Evolutionary conservation across 202 grass and related monocot species (phyloP).

Genomic region (Carex arenaria): DNA sequence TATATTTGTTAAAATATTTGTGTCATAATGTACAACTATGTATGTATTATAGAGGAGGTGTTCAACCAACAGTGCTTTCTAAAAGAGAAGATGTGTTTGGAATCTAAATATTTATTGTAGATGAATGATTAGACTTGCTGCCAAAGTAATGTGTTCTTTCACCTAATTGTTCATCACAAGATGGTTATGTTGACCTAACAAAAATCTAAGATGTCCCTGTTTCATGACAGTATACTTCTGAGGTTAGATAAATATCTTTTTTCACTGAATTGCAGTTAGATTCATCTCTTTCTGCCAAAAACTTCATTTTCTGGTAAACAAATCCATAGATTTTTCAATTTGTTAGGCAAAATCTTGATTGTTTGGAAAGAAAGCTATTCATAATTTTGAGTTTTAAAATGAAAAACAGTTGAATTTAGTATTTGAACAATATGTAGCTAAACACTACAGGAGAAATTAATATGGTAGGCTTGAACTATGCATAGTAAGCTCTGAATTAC

Average conservation of each 20-base stretch:
- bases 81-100: background rate
- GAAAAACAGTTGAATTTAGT: background rate
- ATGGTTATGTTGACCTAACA: slow-evolving; percentile 18
- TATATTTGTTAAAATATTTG: slow-evolving; percentile 5
- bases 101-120: background rate
- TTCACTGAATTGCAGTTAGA: background rate
- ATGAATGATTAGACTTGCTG: slow-evolving; percentile 20
- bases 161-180: background rate
- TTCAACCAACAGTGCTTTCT: background rate
- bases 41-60: background rate
- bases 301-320: background rate
- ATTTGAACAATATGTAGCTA: background rate
- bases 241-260: background rate
- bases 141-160: slow-evolving; percentile 5
- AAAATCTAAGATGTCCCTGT: slow-evolving; percentile 15
- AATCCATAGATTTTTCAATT: background rate
- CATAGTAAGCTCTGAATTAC: background rate
- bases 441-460: background rate
- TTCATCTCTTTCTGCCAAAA: background rate
- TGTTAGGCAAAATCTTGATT: background rate
- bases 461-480: background rate
- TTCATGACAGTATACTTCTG: slow-evolving; percentile 1
- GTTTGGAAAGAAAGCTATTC: background rate
- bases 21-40: background rate
- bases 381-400: background rate